Conservation (phyloP, 139 green algal genomes). For the Limnomonas spitsbergensis region DNA sequence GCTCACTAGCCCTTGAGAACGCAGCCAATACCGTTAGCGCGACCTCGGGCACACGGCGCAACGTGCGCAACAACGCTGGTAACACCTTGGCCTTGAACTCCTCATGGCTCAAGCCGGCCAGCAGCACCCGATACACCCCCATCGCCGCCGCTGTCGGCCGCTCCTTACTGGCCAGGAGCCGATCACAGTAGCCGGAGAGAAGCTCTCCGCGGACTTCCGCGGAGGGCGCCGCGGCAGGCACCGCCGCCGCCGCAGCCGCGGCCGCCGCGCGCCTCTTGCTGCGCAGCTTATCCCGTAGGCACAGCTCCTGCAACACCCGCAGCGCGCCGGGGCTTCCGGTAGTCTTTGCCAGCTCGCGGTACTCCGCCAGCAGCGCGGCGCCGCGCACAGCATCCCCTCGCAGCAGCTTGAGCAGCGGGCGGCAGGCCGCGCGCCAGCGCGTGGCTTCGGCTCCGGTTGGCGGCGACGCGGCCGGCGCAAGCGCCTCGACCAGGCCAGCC, state of each 20-base stretch:
- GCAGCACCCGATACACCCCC: not conserved
- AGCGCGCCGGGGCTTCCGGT: not conserved
- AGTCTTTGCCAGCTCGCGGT: not conserved
- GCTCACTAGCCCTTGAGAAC: slow-evolving; percentile 31
- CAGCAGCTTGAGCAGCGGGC: not conserved
- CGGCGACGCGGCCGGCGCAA: not conserved
- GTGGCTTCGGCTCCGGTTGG: not conserved
- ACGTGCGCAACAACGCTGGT: slow-evolving; percentile 52
- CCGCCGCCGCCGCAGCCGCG: no score
- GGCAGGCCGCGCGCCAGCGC: not conserved
- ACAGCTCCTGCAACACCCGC: no score
- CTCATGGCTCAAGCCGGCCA: not conserved
- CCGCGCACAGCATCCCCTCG: not conserved
- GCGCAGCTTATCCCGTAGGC: no score
- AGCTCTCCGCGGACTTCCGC: no score
- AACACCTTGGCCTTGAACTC: slow-evolving; percentile 56
- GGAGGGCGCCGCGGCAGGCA: no score
- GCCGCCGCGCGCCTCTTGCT: no score
- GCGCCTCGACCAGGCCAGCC: slow-evolving; percentile 22
- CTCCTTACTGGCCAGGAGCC: not conserved
- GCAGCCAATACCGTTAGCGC: slow-evolving; percentile 43
- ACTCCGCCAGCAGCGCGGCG: not conserved
- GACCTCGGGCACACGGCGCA: slow-evolving; percentile 70
- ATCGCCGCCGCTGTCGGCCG: not conserved
- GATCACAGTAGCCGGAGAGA: not conserved